Conservation (phyloP, 1,139 yeast genomes). For the Protomyces lactucae-debilis region DNA sequence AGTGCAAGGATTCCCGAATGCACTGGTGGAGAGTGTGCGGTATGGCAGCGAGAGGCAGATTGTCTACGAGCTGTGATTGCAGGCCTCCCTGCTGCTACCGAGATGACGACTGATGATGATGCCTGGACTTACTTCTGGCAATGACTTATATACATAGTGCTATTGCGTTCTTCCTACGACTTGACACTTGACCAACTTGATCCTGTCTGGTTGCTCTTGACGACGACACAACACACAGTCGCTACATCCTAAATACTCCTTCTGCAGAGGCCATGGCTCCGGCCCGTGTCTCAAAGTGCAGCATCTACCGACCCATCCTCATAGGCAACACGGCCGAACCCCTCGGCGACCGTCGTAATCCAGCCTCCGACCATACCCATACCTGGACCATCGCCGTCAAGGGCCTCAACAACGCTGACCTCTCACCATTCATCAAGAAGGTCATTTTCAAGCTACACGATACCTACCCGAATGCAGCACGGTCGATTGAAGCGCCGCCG, state of each 20-base stretch:
- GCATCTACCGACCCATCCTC: constrained; percentile 26
- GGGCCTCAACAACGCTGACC: constrained; percentile 77
- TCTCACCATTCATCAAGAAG: constrained; percentile 76
- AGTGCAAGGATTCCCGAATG: not conserved
- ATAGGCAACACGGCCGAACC: constrained; percentile 27
- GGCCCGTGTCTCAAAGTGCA: constrained; percentile 26
- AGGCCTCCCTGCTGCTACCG: too few species aligned
- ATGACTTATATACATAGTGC: too few species aligned
- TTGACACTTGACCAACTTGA: too few species aligned
- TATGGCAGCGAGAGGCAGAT: not conserved
- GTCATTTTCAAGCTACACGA: constrained; percentile 94
- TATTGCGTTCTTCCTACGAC: too few species aligned
- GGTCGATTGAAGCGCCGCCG: constrained; percentile 84
- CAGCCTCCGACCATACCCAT: constrained; percentile 83
- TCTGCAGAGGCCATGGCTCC: constrained; percentile 8
- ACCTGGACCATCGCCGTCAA: constrained; percentile 90
- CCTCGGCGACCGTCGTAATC: constrained; percentile 22
- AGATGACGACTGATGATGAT: too few species aligned
- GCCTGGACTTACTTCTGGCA: too few species aligned
- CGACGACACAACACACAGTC: too few species aligned
- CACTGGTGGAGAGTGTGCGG: not conserved
- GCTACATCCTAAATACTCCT: too few species aligned
- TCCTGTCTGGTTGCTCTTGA: too few species aligned
- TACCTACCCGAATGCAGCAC: constrained; percentile 77
- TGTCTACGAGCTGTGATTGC: not conserved